Evolutionary conservation across 768 basidiomycete genomes (phyloP).

Genomic region (Suillus sp.): DNA sequence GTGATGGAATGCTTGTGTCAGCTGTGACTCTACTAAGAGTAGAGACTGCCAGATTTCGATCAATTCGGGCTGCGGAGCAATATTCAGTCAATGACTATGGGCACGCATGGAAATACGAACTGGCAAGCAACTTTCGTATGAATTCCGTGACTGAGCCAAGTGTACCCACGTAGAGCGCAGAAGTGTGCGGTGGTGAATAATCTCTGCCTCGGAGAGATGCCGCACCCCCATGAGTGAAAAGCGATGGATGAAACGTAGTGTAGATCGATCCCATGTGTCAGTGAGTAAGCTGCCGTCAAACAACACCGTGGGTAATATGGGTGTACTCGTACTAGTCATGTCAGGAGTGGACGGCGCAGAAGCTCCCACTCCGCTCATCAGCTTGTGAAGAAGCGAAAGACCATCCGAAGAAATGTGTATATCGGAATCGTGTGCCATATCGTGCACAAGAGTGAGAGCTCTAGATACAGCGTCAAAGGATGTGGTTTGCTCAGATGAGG

Average conservation of each 20-base stretch:
- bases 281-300: conserved; percentile 49
- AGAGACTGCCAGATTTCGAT: conserved; percentile 56
- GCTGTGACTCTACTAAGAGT: conserved; percentile 50
- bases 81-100: conserved; percentile 11
- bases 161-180: conserved; percentile 43
- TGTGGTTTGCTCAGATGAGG: conserved; percentile 12
- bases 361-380: conserved; percentile 34
- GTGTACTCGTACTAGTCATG: background rate
- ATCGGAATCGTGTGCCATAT: conserved; percentile 38
- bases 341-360: background rate
- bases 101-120: conserved; percentile 26
- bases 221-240: conserved; percentile 31
- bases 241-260: conserved; percentile 29
- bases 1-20: conserved; percentile 42
- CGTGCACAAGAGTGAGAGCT: conserved; percentile 39
- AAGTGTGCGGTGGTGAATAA: conserved; percentile 32
- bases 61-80: conserved; percentile 38
- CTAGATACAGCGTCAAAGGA: conserved; percentile 32
- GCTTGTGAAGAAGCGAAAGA: conserved; percentile 36
- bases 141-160: conserved; percentile 22
- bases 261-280: conserved; percentile 21
- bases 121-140: conserved; percentile 20
- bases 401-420: conserved; percentile 35
- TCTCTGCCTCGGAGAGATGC: conserved; percentile 41
- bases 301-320: conserved; percentile 34